Evolutionary conservation across 306 rosid species (phyloP), one percentile per base, ranked within the genome.

Genomic region (Prunus salicina): DNA sequence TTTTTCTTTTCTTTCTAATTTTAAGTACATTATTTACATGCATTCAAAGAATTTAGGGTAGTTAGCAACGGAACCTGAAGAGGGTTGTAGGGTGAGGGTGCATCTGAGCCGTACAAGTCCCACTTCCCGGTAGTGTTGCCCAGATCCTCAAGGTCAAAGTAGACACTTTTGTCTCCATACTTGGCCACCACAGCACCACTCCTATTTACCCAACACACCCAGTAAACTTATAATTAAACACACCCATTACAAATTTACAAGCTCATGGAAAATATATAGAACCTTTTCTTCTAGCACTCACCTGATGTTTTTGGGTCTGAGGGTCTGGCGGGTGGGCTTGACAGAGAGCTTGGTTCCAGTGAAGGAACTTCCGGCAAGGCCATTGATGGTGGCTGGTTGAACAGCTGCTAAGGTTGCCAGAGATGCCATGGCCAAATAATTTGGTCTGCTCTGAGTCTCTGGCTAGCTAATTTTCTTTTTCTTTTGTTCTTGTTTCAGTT

Each of bases 101-200:
- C 95, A 92, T 94, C 98, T 16, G 97, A 92, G 3, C 98, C 98
- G 77, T 93, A 94, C 89, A 94, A 85, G 70, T 94, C 98, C 98
- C 98, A 94, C 69, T 94, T 97, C 25, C 98, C 98, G 2, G 98
- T 91, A 18, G 98, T 94, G 96, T 94, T 91, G 15, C 97, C 95
- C 47, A 94, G 56, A 81, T 94, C 98, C 88, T 91, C 95, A 80
- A 94, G 88, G 79, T 94, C 95, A 75, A 90, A 94, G 91, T 91
- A 91, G 25, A 91, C 95, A 83, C 98, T 94, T 79, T 94, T 91
- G 84, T 94, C 98, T 38, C 98, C 98, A 69, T 94, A 94, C 85
- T 91, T 94, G 20, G 97, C 96, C 78, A 90, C 97, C 77, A 90
- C 93, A 71, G 84, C 89, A 77, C 91, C 91, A 82, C 79, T 84